A percentile compares a stretch with the other conserved stretches of the same genome.
These are phyloP conservation scores for Kodamaea fukazawae DNA, from an alignment of 805 yeast species.

Conservation along the genomic window DNA sequence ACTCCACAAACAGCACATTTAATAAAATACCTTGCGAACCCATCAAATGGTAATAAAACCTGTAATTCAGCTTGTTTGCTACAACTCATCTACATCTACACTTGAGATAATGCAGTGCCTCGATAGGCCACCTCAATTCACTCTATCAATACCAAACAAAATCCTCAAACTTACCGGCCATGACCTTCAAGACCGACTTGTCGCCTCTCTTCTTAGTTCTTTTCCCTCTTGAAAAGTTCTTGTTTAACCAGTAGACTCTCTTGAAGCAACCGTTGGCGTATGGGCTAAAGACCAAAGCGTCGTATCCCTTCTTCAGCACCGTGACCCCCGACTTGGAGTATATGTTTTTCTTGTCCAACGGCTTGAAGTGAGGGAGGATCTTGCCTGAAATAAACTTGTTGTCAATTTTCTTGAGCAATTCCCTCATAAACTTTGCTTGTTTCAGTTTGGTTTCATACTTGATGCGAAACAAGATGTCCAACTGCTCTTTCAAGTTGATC, in stretches of 20 bases:
- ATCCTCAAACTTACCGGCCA: slow-evolving; percentile 4
- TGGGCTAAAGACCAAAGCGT: slow-evolving; percentile 28
- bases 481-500: slow-evolving; percentile 37
- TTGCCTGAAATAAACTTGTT: slow-evolving; percentile 4
- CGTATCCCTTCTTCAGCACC: slow-evolving; percentile 13
- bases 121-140: too few relatives aligned
- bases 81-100: too few relatives aligned
- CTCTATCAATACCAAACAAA: slow-evolving; percentile 6
- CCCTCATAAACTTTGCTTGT: slow-evolving; percentile 26
- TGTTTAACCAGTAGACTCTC: slow-evolving; percentile 31
- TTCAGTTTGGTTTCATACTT: slow-evolving; percentile 33
- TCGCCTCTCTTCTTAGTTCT: slow-evolving; percentile 2
- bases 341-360: slow-evolving; percentile 6
- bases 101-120: too few relatives aligned
- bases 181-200: not conserved
- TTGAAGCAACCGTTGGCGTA: slow-evolving; percentile 24
- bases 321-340: slow-evolving; percentile 3
- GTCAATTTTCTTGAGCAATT: slow-evolving; percentile 24
- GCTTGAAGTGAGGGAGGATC: slow-evolving; percentile 5
- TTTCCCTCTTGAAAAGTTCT: slow-evolving; percentile 6
- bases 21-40: too few relatives aligned
- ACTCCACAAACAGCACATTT: too few relatives aligned
- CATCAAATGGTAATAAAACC: too few relatives aligned
- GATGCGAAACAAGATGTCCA: slow-evolving; percentile 34
- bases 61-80: too few relatives aligned